Evolutionary conservation across 2,329 filamentous ascomycete species (phyloP).

Genomic region (Hansfordia pulvinata): DNA sequence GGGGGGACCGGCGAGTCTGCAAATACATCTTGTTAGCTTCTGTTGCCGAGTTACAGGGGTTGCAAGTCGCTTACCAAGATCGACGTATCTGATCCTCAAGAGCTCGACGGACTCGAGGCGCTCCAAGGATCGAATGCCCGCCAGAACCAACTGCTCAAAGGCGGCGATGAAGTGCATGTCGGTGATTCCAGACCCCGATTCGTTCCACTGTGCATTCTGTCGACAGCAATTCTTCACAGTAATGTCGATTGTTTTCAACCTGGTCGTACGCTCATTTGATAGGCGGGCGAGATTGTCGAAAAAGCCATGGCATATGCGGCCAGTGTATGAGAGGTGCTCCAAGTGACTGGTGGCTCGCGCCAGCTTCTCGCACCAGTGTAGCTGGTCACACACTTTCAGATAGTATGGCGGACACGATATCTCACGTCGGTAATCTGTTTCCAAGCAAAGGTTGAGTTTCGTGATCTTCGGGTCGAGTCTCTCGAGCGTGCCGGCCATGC

Average conservation of each 20-base stretch:
- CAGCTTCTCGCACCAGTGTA: constrained; percentile 53
- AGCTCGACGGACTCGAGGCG: constrained; percentile 45
- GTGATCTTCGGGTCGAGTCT: constrained; percentile 42
- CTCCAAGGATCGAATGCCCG: constrained; percentile 46
- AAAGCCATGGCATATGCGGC: constrained; percentile 55
- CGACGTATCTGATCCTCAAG: constrained; percentile 61
- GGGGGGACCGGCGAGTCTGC: constrained; percentile 56
- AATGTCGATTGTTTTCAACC: constrained; percentile 53
- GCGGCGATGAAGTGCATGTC: constrained; percentile 59
- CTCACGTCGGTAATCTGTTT: constrained; percentile 58
- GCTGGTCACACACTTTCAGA: constrained; percentile 40
- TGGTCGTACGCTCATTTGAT: constrained; percentile 31
- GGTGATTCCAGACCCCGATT: constrained; percentile 55
- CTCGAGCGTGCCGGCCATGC: constrained; percentile 50
- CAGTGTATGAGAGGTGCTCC: constrained; percentile 59
- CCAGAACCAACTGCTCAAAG: constrained; percentile 55
- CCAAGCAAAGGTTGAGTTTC: constrained; percentile 53
- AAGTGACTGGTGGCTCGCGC: constrained; percentile 46
- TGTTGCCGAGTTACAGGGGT: neutral
- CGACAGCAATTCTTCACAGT: constrained; percentile 66
- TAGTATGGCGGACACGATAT: constrained; percentile 45
- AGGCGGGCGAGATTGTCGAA: constrained; percentile 44
- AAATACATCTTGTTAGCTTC: constrained; percentile 5
- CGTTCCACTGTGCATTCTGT: constrained; percentile 37
- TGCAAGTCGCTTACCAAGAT: constrained; percentile 38